Evolutionary conservation across 2,329 filamentous ascomycete genomes (phyloP), one percentile per base, ranked within the genome.

Genomic region (Coleophoma eucalyptorum): DNA sequence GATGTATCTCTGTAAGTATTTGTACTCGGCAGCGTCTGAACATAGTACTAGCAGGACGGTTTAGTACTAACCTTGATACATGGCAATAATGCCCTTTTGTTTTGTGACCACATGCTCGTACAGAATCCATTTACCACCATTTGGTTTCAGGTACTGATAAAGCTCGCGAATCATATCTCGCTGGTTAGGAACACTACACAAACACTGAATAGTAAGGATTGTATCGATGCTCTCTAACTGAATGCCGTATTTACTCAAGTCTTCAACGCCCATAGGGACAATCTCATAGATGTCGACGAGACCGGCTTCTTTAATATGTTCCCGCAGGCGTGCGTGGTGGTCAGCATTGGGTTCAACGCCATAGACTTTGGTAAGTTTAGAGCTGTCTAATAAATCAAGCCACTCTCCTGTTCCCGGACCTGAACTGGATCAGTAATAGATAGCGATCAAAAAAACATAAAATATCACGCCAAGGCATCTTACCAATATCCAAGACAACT

Each of bases 331-430:
- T 0, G 62, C 63, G 55, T 84, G 79, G 49, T 80, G 77, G 34
- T 71, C 73, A 0, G 63, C 49, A 62, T 86, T 87, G 3, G 84
- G 84, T 67, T 88, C 84, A 4, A 87, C 75, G 49, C 83, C 84
- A 58, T 81, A 85, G 41, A 86, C 65, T 51, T 63, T 69, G 2
- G 58, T 67, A 43, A 70, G 43, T 37, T 57, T 50, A 20, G 31
- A 34, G 2, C 46, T 41, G 16, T 50, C 37, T 49, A 83, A 80
- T 19, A 84, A 62, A 38, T 77, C 71, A 3, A 80, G 75, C 81
- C 82, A 86, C 63, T 81, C 71, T 2, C 83, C 83, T 2, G 67
- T 73, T 3, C 80, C 84, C 1, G 84, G 76, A 3, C 84, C 84
- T 37, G 18, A 37, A 15, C 10, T 35, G 38, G 4, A n/a, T 47